Evolutionary conservation across 352 stramenopile species (phyloP), one percentile per base, ranked within the genome.

Genomic region (Globisporangium megalacanthum): DNA sequence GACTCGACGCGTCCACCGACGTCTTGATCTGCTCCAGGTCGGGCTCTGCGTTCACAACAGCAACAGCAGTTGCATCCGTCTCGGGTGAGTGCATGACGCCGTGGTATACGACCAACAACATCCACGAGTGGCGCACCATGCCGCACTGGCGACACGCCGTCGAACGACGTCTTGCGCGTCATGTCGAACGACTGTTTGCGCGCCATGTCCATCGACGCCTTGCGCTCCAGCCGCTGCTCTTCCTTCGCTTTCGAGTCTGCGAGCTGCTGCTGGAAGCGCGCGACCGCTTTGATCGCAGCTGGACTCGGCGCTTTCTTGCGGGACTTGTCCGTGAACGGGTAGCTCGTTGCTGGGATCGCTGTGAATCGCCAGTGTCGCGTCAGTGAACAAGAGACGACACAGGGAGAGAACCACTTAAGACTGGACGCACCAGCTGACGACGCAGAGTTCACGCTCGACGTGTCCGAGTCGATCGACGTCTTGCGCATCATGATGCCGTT

Each of bases 301-400:
- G 78, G 61, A 47, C 77, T 83, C 10, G 76, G 60, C 8, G 69
- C 68, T 52, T 69, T 81, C 54, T 77, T 64, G 29, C 60, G 70
- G 9, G 66, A 61, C 36, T 71, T 75, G 52, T 88, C 76, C 29
- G 74, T 79, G 56, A 88, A 88, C 11, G 78, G 78, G n/a, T 88
- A 88, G 6, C 70, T 65, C 54, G 77, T 86, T 25, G 64, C 73
- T 74, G 53, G 1, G 29, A 61, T 19, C 4, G 31, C 31, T 15
- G 45, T 36, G 13, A 10, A 7, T 31, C 5, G 31, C 33, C 4
- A 4, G 33, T 37, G 33, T 4, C 17, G n/a, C 4, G 45, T 50
- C 20, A 50, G 19, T 50, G 33, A 37, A 37, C 5, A 37, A 37
- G 33, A 37, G n/a, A n/a, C n/a, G n/a, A n/a, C n/a, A n/a, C 36